Percentiles rank a stretch among this genome's conserved stretches.
Conservation (phyloP, 1,284 basidiomycete genomes). For the Stygiomarasmius scandens region DNA sequence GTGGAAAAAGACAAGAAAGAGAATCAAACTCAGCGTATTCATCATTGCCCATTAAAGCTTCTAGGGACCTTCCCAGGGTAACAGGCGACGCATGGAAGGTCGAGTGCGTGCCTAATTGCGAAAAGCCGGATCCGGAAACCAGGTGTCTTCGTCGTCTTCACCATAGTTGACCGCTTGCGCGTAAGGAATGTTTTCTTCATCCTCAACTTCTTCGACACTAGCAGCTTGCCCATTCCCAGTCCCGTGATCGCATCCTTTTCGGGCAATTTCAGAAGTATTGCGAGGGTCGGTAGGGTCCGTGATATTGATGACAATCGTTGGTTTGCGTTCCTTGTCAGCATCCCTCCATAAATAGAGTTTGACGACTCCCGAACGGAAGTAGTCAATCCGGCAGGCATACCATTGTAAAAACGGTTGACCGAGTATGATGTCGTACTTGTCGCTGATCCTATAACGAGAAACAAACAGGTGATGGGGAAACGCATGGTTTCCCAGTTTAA, state of each 20-base stretch:
- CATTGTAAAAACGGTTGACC: conserved; percentile 33
- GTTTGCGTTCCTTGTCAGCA: conserved; percentile 5
- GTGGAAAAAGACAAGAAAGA: conserved; percentile 16
- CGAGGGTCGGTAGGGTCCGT: conserved; percentile 16
- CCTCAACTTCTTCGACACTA: too few relatives aligned
- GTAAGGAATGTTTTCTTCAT: too few relatives aligned
- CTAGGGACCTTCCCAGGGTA: conserved; percentile 20
- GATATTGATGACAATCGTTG: conserved; percentile 11
- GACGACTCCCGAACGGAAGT: conserved; percentile 12
- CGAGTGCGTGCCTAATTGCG: conserved; percentile 11
- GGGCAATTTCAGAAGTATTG: too few relatives aligned
- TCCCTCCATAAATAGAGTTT: conserved; percentile 24
- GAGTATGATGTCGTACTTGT: conserved; percentile 26
- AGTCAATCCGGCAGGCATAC: conserved; percentile 25
- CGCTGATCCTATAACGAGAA: conserved; percentile 9
- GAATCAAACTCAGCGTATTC: conserved; percentile 19
- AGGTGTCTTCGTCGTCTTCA: conserved; percentile 13
- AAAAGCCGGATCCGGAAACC: conserved; percentile 13
- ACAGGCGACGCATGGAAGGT: conserved; percentile 14
- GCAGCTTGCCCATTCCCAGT: too few relatives aligned
- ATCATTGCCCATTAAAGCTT: conserved; percentile 17
- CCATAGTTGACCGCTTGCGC: too few relatives aligned
- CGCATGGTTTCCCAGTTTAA: conserved; percentile 22
- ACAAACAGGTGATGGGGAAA: conserved; percentile 36
- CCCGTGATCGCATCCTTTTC: too few relatives aligned